These are phyloP conservation scores for Thielaviopsis euricoi DNA, from an alignment of 2,329 filamentous ascomycete genomes.

Conservation along the genomic window DNA sequence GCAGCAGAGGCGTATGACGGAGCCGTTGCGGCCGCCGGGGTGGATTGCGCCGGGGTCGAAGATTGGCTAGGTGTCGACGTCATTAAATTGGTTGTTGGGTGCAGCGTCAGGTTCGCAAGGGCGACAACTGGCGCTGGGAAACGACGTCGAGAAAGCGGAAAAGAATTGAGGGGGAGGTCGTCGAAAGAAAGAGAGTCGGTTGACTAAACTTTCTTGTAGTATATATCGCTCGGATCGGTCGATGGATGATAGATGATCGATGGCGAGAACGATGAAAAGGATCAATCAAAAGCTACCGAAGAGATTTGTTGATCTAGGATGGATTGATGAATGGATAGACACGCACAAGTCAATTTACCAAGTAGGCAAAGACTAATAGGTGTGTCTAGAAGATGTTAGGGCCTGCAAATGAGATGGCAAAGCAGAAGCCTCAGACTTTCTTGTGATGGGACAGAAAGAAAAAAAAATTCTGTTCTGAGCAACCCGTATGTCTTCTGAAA, in stretches of 20 bases:
- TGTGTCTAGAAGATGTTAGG: neutral
- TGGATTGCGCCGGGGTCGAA: slow-evolving; percentile 36
- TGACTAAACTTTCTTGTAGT: neutral
- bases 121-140: slow-evolving; percentile 11
- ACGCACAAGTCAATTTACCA: neutral
- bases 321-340: neutral
- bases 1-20: slow-evolving; percentile 52
- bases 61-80: slow-evolving; percentile 35
- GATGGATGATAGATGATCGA: neutral
- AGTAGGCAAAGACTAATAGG: neutral
- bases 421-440: neutral
- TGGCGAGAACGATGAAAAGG: neutral
- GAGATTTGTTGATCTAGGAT: neutral
- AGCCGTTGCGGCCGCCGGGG: slow-evolving; percentile 39
- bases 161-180: neutral
- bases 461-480: neutral
- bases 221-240: neutral
- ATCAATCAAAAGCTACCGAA: neutral
- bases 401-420: neutral
- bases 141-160: slow-evolving; percentile 4
- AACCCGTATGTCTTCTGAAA: neutral
- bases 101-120: slow-evolving; percentile 11
- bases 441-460: slow-evolving; percentile 5
- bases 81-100: slow-evolving; percentile 28
- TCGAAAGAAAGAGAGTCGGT: neutral